Base-by-base conservation (phyloP, 192 early-diverging fungal species). In the Entomortierella parvispora region DNA sequence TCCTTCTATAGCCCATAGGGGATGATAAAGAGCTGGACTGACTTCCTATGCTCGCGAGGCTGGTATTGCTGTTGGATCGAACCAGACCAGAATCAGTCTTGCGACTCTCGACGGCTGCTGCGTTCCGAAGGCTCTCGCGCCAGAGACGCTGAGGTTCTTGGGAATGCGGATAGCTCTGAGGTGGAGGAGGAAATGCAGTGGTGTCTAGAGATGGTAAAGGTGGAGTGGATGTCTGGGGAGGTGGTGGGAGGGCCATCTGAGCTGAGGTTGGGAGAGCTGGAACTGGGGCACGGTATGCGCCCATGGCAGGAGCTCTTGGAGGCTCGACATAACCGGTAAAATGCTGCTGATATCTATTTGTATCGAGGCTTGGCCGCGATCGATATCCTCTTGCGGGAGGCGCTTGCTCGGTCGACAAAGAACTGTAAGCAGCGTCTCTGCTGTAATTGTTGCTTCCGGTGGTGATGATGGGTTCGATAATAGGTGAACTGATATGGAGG, bases 61-160 rank as follows among this genome's bases (percentile, higher is more conserved):
- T 76, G 12, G 26, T 62, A 26, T 44, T 49, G 31, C 59, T 68
- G 23, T 57, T 49, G 51, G 65, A 50, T 47, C 72, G 51, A 2
- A 20, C 22, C 23, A 15, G 22, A 8, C 34, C 33, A 10, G 44
- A 22, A 31, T 68, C 72, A 22, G 0, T 25, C 44, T 68, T 68
- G 25, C 65, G 64, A 29, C 53, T 37, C 5, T 76, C 72, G 3
- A 34, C 50, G 22, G 72, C 55, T 12, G 69, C 61, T 15, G 69
- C 64, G 45, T 76, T 76, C n/a, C 72, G 58, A 42, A 68, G 46
- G 17, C 50, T 67, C 26, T 76, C 72, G n/a, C 59, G 42, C 72
- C 64, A 76, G 8, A 68, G 32, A 11, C 53, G 34, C 10, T 67
- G 59, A 0, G 65, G 56, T 11, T 76, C 72, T 43, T 76, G 64